These are phyloP conservation scores for Thyridium curvatum DNA, from an alignment of 2,329 filamentous ascomycete genomes.

Conservation along the genomic window DNA sequence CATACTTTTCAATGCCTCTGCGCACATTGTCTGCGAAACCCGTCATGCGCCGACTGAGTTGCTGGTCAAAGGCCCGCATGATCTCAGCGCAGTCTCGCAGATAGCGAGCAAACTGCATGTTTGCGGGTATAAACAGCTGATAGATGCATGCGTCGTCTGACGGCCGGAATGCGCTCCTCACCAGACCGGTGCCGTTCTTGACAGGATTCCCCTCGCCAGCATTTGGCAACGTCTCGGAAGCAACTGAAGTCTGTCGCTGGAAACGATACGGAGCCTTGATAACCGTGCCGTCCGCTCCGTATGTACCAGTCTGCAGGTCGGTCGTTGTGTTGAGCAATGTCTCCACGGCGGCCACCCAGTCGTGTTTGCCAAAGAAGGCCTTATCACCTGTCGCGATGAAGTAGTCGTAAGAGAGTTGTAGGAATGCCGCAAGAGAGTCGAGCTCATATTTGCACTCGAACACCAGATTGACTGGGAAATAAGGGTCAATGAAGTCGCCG, in stretches of 20 bases:
- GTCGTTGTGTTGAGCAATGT: constrained; percentile 58
- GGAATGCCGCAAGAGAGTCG: constrained; percentile 71
- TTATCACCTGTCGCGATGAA: constrained; percentile 59
- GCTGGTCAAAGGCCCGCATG: constrained; percentile 14
- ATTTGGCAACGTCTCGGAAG: constrained; percentile 67
- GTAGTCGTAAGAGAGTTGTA: constrained; percentile 67
- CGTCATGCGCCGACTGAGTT: constrained; percentile 5
- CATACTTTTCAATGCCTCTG: constrained; percentile 10
- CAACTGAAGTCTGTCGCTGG: constrained; percentile 56
- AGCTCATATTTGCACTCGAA: constrained; percentile 86
- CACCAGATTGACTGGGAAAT: constrained; percentile 33
- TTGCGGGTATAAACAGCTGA: constrained; percentile 72
- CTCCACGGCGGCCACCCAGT: constrained; percentile 60
- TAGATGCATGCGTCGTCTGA: constrained; percentile 75
- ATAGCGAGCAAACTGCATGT: constrained; percentile 61
- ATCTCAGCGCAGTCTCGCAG: constrained; percentile 34
- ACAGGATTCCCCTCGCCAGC: constrained; percentile 66
- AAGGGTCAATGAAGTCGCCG: too few relatives aligned
- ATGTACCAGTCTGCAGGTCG: constrained; percentile 59
- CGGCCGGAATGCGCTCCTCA: constrained; percentile 72
- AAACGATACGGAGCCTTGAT: constrained; percentile 60
- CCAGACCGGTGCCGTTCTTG: constrained; percentile 59
- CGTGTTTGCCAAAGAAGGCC: constrained; percentile 57
- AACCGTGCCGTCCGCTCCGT: constrained; percentile 46
- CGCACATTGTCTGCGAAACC: constrained; percentile 6